Percentiles rank a stretch among this genome's conserved stretches.
phyloP scores from a whole-genome alignment of 1,284 basidiomycete species.

The Papiliotrema laurentii region DNA sequence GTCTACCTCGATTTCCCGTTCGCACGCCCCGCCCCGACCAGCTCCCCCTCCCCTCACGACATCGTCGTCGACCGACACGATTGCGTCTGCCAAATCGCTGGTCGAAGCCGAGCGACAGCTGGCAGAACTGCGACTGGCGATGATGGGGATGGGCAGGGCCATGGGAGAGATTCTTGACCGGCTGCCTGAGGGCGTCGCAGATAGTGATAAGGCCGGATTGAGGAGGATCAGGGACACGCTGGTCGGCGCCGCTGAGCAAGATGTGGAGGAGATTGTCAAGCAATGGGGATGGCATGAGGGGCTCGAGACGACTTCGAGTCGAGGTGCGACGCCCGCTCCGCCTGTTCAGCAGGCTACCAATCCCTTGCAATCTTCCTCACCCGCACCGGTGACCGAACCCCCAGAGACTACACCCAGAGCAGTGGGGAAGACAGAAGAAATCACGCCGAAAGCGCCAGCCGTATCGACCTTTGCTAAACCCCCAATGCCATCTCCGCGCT shows the following conservation, averaged over 20 bases:
- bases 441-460: background rate
- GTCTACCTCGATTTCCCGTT: constrained; percentile 23
- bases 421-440: no score
- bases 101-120: constrained; percentile 42
- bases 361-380: no score
- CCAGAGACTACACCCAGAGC: no score
- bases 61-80: constrained; percentile 17
- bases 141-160: constrained; percentile 46
- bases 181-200: constrained; percentile 5
- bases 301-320: constrained; percentile 9
- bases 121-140: constrained; percentile 41
- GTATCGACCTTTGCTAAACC: background rate
- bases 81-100: constrained; percentile 25
- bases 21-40: constrained; percentile 7
- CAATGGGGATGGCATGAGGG: constrained; percentile 46
- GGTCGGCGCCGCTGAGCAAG: constrained; percentile 35
- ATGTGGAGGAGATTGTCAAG: constrained; percentile 38
- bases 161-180: constrained; percentile 39
- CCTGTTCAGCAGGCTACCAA: no score
- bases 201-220: constrained; percentile 21
- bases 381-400: no score
- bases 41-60: constrained; percentile 3
- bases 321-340: no score
- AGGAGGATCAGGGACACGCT: constrained; percentile 31
- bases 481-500: background rate